Evolutionary conservation across 345 rosid species (phyloP), one percentile per base, ranked within the genome.

Genomic region (Viola odorata): DNA sequence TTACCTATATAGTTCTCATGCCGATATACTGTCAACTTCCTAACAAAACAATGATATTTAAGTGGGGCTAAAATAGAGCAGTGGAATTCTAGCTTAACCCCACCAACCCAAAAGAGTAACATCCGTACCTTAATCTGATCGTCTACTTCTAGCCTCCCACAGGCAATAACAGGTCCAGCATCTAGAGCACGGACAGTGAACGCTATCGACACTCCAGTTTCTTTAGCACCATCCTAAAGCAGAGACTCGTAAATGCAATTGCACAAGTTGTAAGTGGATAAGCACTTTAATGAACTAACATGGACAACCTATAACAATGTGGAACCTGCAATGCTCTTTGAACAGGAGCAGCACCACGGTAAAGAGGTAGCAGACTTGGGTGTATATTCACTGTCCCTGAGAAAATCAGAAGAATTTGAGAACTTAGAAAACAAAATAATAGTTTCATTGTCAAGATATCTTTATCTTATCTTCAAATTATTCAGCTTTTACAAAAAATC

Each of bases 331-430:
- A 70, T 53, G 91, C 91, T 73, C 97, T 83, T 69, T 94, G 99
- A 72, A 87, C 97, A 60, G 96, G 96, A 72, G 98, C 96, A 77
- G 96, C 98, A 50, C 98, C 97, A 68, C 96, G 96, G 55, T 92
- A 92, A 38, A 80, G 62, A 0, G 97, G 99, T 40, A 94, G 69
- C 70, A 94, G 74, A 79, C 97, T 94, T 48, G 97, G 99, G 63
- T 90, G 99, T 75, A 94, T 77, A 59, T 94, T 94, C 65, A 94
- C 96, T 0, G 96, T 94, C 66, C 99, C 97, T 94, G 85, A 61
- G 57, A 72, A 73, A 68, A 37, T 13, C 32, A 23, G 2, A 12
- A 48, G 12, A 36, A 0, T n/a, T 47, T 13, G 10, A 10, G 41
- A 41, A 14, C 5, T 12, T 45, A 12, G 0, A 38, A 9, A 44